Conservation (phyloP, 1,139 yeast species). For the Pichia sp. region DNA sequence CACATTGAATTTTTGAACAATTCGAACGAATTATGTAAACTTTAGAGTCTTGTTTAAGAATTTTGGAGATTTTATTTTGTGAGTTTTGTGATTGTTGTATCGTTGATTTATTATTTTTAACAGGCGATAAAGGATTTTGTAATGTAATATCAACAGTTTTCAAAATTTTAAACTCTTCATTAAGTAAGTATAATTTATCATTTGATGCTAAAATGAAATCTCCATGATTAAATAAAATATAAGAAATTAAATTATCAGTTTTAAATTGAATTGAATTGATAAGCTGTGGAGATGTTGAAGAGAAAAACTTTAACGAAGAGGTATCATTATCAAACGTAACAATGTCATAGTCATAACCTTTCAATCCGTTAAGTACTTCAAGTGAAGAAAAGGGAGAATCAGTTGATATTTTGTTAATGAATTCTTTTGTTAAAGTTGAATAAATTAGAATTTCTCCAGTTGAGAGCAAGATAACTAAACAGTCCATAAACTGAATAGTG, state of each 20-base stretch:
- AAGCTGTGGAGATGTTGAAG: slow-evolving; percentile 16
- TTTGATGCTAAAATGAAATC: slow-evolving; percentile 21
- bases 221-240: slow-evolving; percentile 11
- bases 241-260: slow-evolving; percentile 19
- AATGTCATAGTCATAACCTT: slow-evolving; percentile 8
- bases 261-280: slow-evolving; percentile 20
- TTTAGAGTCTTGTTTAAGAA: slow-evolving; percentile 1
- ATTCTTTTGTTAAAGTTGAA: slow-evolving; percentile 36
- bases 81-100: neutral
- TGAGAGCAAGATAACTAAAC: slow-evolving; percentile 35
- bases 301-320: slow-evolving; percentile 24
- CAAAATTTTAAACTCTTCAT: slow-evolving; percentile 11
- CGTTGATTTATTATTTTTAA: neutral
- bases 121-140: neutral
- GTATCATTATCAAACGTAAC: slow-evolving; percentile 17
- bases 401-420: slow-evolving; percentile 33
- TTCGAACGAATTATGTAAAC: slow-evolving; percentile 4
- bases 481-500: slow-evolving; percentile 13
- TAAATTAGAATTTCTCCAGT: slow-evolving; percentile 37
- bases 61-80: neutral
- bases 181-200: slow-evolving; percentile 18
- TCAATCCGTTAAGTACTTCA: slow-evolving; percentile 7
- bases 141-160: slow-evolving; percentile 6
- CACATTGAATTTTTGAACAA: slow-evolving; percentile 1
- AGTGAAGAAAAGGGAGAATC: slow-evolving; percentile 22